These are phyloP conservation scores for Acacia concinna DNA, from an alignment of 331 rosid genomes.

Conservation along the genomic window DNA sequence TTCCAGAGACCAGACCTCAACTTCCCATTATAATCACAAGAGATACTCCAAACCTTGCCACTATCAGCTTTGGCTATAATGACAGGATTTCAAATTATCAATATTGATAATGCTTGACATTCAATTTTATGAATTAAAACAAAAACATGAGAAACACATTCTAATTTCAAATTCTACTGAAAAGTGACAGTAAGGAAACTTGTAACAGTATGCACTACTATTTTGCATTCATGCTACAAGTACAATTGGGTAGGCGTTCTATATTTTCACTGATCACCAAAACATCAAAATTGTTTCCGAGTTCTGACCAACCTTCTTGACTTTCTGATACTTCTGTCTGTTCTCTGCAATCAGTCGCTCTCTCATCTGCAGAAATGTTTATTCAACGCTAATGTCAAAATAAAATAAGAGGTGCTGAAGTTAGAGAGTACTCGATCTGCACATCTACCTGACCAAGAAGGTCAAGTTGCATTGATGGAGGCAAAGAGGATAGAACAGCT, in stretches of 20 bases:
- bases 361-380: slow-evolving; percentile 61
- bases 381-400: slow-evolving; percentile 27
- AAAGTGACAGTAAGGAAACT: slow-evolving; percentile 2
- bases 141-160: slow-evolving; percentile 10
- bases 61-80: slow-evolving; percentile 7
- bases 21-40: background rate
- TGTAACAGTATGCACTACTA: slow-evolving; percentile 3
- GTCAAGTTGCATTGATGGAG: slow-evolving; percentile 97
- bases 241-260: background rate
- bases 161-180: background rate
- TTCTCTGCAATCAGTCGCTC: slow-evolving; percentile 89
- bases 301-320: slow-evolving; percentile 75
- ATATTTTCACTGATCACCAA: slow-evolving; percentile 15
- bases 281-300: slow-evolving; percentile 19
- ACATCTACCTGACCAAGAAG: slow-evolving; percentile 87
- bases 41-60: background rate
- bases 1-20: background rate
- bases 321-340: slow-evolving; percentile 92
- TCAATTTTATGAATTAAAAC: slow-evolving; percentile 1
- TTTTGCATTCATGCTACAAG: slow-evolving; percentile 10
- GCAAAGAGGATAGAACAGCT: slow-evolving; percentile 82
- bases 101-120: background rate
- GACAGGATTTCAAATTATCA: background rate
- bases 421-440: slow-evolving; percentile 24
- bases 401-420: slow-evolving; percentile 16